phyloP scores from a whole-genome alignment of 352 stramenopile genomes.

The Phytophthora crassamura region DNA sequence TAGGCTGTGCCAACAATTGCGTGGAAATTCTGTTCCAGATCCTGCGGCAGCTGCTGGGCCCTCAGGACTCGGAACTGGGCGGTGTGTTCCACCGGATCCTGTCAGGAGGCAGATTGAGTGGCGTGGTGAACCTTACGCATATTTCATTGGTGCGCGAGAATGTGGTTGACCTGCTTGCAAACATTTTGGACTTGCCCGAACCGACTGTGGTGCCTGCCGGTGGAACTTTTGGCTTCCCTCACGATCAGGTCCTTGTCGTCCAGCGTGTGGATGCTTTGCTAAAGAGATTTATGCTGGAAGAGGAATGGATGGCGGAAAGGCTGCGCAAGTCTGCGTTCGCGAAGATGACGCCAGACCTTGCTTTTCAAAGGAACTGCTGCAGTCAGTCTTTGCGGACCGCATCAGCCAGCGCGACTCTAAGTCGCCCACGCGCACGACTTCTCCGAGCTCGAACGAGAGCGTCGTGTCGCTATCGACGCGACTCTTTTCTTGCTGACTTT shows the following conservation, averaged over 20 bases:
- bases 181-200: constrained; percentile 84
- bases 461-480: constrained; percentile 80
- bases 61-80: constrained; percentile 64
- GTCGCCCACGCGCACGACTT: constrained; percentile 49
- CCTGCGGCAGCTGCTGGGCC: constrained; percentile 75
- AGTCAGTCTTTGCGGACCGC: constrained; percentile 78
- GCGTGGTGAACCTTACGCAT: constrained; percentile 77
- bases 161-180: constrained; percentile 83
- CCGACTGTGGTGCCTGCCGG: constrained; percentile 67
- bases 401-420: constrained; percentile 62
- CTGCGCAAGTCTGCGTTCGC: constrained; percentile 82
- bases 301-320: constrained; percentile 89
- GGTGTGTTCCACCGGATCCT: constrained; percentile 80
- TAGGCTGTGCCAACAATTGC: constrained; percentile 79
- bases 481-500: constrained; percentile 88
- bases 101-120: constrained; percentile 49
- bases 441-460: constrained; percentile 81
- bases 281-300: constrained; percentile 87
- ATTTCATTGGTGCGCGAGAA: constrained; percentile 83
- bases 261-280: constrained; percentile 78
- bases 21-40: constrained; percentile 87
- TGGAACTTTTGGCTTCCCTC: constrained; percentile 60
- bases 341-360: constrained; percentile 77
- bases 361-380: constrained; percentile 80
- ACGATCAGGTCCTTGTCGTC: constrained; percentile 82